Conservation (phyloP, 768 basidiomycete genomes). For the Tulasnella sp. region DNA sequence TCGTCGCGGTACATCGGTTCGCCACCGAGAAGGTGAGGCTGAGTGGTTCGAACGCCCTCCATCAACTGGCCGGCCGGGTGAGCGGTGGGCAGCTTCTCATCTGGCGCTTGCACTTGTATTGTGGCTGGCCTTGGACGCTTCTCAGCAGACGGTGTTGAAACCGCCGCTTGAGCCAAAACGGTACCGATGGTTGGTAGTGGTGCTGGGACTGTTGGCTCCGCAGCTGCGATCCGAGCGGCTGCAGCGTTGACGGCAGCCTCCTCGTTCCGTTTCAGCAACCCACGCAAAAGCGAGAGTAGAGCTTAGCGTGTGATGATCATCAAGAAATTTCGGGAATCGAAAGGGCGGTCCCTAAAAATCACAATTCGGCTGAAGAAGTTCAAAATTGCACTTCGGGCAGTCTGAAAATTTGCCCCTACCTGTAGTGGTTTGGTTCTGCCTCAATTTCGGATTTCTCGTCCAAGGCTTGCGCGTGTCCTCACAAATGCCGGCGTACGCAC, state of each 20-base stretch:
- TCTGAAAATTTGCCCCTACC: too few species aligned
- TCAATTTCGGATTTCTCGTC: too few species aligned
- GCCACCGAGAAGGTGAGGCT: neutral
- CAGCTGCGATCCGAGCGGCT: neutral
- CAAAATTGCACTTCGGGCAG: too few species aligned
- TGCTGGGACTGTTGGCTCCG: neutral
- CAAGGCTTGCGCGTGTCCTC: too few species aligned
- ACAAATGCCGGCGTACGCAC: too few species aligned
- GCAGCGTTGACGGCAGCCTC: slow-evolving; percentile 16
- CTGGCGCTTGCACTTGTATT: slow-evolving; percentile 19
- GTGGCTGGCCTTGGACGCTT: neutral
- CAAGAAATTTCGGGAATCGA: slow-evolving; percentile 39
- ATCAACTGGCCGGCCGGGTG: neutral
- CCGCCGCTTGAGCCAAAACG: neutral
- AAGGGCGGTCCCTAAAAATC: neutral
- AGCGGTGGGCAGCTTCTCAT: neutral
- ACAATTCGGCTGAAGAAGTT: neutral
- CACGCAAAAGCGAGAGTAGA: slow-evolving; percentile 76
- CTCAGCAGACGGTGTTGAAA: neutral
- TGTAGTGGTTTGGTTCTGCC: too few species aligned
- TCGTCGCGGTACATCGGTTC: neutral
- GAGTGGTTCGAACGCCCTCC: neutral
- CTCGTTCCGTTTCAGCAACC: slow-evolving; percentile 49
- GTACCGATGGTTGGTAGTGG: slow-evolving; percentile 9
- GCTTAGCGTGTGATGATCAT: slow-evolving; percentile 76